Percentiles rank a stretch among this genome's conserved stretches.
These are phyloP conservation scores for Mortierella sp. DNA, from an alignment of 371 early-diverging fungal species.

Conservation along the genomic window DNA sequence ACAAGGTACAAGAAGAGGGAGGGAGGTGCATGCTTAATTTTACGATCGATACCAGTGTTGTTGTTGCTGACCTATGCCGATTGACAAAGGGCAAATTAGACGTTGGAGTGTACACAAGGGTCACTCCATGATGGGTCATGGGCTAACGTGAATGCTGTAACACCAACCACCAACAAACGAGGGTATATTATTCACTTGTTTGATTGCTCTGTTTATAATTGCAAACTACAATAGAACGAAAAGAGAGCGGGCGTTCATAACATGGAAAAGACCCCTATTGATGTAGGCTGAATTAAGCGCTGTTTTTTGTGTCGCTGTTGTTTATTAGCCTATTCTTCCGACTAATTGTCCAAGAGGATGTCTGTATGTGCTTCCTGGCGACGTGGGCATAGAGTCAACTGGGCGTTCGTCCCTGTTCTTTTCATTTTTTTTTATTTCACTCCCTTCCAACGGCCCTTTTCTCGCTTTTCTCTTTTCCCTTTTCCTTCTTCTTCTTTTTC, in stretches of 20 bases:
- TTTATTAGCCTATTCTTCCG: not conserved
- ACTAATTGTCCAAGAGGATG: not conserved
- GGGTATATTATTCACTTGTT: not conserved
- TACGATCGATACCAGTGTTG: not conserved
- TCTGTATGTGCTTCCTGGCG: too few species aligned
- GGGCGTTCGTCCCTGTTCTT: too few species aligned
- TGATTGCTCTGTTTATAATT: not conserved
- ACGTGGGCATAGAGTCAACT: too few species aligned
- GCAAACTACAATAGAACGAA: not conserved
- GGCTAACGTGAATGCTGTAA: too few species aligned
- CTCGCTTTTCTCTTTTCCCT: not conserved
- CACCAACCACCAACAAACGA: not conserved
- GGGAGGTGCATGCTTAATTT: not conserved
- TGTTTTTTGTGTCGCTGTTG: not conserved
- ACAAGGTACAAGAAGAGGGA: not conserved
- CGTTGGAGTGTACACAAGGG: not conserved
- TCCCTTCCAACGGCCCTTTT: not conserved
- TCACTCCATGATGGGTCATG: not conserved
- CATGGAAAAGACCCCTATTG: not conserved
- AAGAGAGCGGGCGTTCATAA: not conserved
- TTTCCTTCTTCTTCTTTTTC: not conserved
- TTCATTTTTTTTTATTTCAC: not conserved
- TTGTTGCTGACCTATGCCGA: constrained; percentile 9
- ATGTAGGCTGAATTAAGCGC: not conserved
- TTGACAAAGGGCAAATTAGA: not conserved